Evolutionary conservation across 441 rosid genomes (phyloP).

Genomic region (Caryocar brasiliense): DNA sequence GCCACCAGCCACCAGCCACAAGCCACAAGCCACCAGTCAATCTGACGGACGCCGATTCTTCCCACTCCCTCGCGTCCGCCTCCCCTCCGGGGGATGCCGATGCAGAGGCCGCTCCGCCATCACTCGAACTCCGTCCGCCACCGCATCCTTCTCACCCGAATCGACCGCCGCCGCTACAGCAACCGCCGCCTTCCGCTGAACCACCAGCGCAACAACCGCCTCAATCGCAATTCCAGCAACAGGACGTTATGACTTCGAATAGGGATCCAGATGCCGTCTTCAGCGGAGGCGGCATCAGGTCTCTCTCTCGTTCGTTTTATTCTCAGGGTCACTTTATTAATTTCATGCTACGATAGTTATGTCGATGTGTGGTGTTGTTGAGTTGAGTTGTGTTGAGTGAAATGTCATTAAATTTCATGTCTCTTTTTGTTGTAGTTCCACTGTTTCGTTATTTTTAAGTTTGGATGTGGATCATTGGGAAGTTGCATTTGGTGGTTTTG

Average conservation of each 20-base stretch:
- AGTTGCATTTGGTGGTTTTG: too few species aligned
- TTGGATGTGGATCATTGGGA: too few species aligned
- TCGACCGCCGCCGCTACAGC: conserved; percentile 1
- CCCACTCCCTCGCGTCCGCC: conserved; percentile 15
- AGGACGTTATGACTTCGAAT: conserved; percentile 28
- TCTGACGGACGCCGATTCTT: conserved; percentile 23
- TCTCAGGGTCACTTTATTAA: background rate
- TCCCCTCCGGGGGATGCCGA: conserved; percentile 35
- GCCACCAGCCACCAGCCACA: too few species aligned
- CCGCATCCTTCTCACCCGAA: too few species aligned
- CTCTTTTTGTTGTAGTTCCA: too few species aligned
- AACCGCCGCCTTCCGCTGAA: background rate
- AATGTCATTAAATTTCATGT: too few species aligned
- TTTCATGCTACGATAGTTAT: too few species aligned
- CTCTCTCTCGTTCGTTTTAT: background rate
- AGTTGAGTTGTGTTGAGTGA: background rate
- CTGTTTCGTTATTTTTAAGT: too few species aligned
- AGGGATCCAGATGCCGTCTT: conserved; percentile 41
- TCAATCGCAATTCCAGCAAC: background rate
- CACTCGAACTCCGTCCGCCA: too few species aligned
- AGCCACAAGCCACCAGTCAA: background rate
- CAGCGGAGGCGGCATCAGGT: conserved; percentile 72
- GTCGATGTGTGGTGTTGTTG: too few species aligned
- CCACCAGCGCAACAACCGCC: too few species aligned
- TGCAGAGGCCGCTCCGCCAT: conserved; percentile 8